These are phyloP conservation scores for Nigrograna mackinnonii DNA, from an alignment of 2,329 filamentous ascomycete species.

Conservation along the genomic window DNA sequence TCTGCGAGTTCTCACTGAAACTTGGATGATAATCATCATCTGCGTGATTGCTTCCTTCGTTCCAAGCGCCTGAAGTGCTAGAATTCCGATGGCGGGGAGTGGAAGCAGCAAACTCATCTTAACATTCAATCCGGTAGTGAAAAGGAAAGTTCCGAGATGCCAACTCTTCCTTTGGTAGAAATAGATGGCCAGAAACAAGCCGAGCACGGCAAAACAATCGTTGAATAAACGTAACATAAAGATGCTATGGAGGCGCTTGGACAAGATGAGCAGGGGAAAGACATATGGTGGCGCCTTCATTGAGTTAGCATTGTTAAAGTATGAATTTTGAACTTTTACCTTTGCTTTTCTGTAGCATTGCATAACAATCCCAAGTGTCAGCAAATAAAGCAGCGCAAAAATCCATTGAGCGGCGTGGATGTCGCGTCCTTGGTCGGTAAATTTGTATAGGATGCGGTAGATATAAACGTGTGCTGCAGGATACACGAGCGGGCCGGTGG, in stretches of 20 bases:
- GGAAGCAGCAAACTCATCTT: slow-evolving; percentile 92
- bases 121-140: slow-evolving; percentile 80
- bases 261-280: slow-evolving; percentile 81
- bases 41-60: slow-evolving; percentile 67
- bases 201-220: slow-evolving; percentile 85
- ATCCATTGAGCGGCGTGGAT: slow-evolving; percentile 81
- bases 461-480: slow-evolving; percentile 92
- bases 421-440: slow-evolving; percentile 77
- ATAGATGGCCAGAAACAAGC: slow-evolving; percentile 81
- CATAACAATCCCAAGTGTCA: slow-evolving; percentile 76
- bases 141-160: slow-evolving; percentile 73
- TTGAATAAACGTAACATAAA: slow-evolving; percentile 95
- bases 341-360: slow-evolving; percentile 77
- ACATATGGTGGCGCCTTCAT: slow-evolving; percentile 79
- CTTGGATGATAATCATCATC: slow-evolving; percentile 71
- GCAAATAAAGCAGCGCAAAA: slow-evolving; percentile 80
- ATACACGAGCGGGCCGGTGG: slow-evolving; percentile 92
- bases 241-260: slow-evolving; percentile 91
- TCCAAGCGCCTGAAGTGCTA: slow-evolving; percentile 76
- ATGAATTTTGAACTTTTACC: slow-evolving; percentile 46
- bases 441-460: slow-evolving; percentile 76
- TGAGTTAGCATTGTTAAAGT: slow-evolving; percentile 1
- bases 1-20: slow-evolving; percentile 66
- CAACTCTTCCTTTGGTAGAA: slow-evolving; percentile 75
- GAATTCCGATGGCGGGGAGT: slow-evolving; percentile 76